phyloP scores from a whole-genome alignment of 345 rosid species.

The Psidium guajava region DNA sequence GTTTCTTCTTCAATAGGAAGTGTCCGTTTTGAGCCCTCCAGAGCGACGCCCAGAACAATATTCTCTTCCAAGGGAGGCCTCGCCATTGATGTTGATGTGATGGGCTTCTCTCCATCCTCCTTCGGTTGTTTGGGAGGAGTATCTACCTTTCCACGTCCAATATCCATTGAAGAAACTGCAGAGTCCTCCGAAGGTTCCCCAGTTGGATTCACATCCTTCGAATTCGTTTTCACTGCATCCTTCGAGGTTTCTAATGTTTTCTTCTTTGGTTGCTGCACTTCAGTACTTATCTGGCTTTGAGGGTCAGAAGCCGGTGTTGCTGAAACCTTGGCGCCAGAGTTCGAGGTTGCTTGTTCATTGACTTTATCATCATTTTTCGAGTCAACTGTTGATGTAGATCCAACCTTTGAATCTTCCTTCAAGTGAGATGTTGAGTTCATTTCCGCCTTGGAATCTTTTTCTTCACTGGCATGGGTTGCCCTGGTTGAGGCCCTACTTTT shows the following conservation, averaged over 20 bases:
- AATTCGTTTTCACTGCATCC: not conserved
- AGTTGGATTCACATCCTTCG: conserved; percentile 7
- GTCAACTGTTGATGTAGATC: conserved; percentile 12
- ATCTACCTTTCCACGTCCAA: conserved; percentile 8
- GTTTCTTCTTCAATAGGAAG: conserved; percentile 76
- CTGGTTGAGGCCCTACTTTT: conserved; percentile 34
- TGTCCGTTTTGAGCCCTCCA: conserved; percentile 83
- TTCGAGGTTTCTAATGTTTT: conserved; percentile 9
- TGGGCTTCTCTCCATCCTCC: conserved; percentile 25
- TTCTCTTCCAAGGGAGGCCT: conserved; percentile 63
- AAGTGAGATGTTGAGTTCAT: conserved; percentile 14
- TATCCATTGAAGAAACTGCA: conserved; percentile 6
- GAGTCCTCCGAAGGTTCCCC: conserved; percentile 9
- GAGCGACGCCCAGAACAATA: conserved; percentile 78
- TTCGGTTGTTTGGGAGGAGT: conserved; percentile 9
- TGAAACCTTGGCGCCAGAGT: conserved; percentile 12
- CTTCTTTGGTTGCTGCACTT: conserved; percentile 12
- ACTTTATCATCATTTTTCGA: conserved; percentile 25
- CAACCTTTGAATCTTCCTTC: conserved; percentile 17
- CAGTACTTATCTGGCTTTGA: conserved; percentile 8
- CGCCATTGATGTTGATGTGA: not conserved
- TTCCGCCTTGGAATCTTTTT: conserved; percentile 38
- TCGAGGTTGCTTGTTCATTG: conserved; percentile 4
- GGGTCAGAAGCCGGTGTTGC: conserved; percentile 2
- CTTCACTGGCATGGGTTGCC: conserved; percentile 24